These are phyloP conservation scores for Mycena sp. DNA, from an alignment of 1,284 basidiomycete genomes.

Conservation along the genomic window DNA sequence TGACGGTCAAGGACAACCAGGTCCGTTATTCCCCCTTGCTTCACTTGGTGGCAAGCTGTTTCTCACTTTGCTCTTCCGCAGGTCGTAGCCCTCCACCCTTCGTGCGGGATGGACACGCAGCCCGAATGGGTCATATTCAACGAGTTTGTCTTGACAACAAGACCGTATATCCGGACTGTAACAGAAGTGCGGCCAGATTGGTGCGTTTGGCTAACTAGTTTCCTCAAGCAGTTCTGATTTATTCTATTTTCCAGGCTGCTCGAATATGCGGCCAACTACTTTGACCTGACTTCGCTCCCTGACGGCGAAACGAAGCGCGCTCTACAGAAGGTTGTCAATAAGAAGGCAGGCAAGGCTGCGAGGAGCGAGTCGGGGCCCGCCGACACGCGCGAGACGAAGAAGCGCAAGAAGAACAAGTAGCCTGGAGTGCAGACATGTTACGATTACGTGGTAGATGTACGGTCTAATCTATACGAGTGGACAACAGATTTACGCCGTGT, in stretches of 20 bases:
- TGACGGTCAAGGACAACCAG: slow-evolving; percentile 96
- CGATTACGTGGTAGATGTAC: background rate
- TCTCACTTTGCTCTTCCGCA: slow-evolving; percentile 39
- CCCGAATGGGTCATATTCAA: slow-evolving; percentile 99
- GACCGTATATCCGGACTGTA: slow-evolving; percentile 91
- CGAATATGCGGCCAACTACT: slow-evolving; percentile 86
- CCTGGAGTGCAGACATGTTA: background rate
- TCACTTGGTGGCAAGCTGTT: slow-evolving; percentile 2
- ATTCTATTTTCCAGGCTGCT: slow-evolving; percentile 69
- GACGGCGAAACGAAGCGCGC: slow-evolving; percentile 81
- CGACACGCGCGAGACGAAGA: slow-evolving; percentile 41
- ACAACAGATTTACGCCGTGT: no score
- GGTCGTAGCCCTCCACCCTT: slow-evolving; percentile 94
- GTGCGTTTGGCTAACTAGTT: slow-evolving; percentile 60
- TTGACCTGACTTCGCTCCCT: slow-evolving; percentile 72
- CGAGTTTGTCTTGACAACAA: slow-evolving; percentile 95
- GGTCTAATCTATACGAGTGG: background rate
- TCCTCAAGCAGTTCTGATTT: background rate
- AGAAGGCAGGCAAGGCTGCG: slow-evolving; percentile 44
- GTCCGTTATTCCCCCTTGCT: slow-evolving; percentile 45
- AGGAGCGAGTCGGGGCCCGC: slow-evolving; percentile 30
- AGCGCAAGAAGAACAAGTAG: slow-evolving; percentile 30
- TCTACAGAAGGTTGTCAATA: slow-evolving; percentile 58
- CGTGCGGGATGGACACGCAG: slow-evolving; percentile 90
- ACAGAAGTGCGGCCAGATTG: slow-evolving; percentile 92